Percentiles rank a stretch among this genome's conserved stretches.
Conservation (phyloP, 139 green algal species). For the Closterium sp. region DNA sequence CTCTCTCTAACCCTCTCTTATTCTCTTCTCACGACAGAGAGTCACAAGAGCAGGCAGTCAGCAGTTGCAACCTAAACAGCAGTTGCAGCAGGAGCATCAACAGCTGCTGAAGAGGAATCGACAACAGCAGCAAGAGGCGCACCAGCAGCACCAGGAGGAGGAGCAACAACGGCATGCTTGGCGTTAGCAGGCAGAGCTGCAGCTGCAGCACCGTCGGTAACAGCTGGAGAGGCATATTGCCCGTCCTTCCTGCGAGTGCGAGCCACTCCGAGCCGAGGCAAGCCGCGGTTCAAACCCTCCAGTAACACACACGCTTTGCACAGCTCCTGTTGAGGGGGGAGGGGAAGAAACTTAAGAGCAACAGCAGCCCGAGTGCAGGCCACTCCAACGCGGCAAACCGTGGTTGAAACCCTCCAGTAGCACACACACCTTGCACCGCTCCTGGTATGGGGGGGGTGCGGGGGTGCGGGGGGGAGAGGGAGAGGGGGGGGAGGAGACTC, state of each 20-base stretch:
- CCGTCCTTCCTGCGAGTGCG: constrained; percentile 14
- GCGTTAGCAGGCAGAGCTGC: background rate
- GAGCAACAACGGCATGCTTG: background rate
- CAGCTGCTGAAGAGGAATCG: background rate
- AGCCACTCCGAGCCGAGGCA: constrained; percentile 44
- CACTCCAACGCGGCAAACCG: no score
- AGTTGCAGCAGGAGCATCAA: background rate
- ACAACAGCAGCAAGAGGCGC: background rate
- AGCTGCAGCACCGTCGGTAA: background rate
- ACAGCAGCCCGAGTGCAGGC: no score
- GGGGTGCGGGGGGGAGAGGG: constrained; percentile 2
- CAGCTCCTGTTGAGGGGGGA: constrained; percentile 26
- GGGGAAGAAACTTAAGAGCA: no score
- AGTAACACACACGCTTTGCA: constrained; percentile 53
- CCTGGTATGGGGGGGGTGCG: no score
- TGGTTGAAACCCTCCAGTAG: no score
- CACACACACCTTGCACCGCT: no score
- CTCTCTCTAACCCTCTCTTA: no score
- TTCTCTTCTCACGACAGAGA: no score
- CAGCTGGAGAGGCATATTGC: background rate
- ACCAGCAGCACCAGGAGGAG: background rate
- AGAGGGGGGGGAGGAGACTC: background rate
- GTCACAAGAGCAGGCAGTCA: no score
- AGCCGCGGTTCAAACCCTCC: constrained; percentile 51
- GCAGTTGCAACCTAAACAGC: background rate